Percentiles rank a stretch among this genome's conserved stretches.
Conservation (phyloP, 208 protist genomes). For the Trypanosoma platydactyli region DNA sequence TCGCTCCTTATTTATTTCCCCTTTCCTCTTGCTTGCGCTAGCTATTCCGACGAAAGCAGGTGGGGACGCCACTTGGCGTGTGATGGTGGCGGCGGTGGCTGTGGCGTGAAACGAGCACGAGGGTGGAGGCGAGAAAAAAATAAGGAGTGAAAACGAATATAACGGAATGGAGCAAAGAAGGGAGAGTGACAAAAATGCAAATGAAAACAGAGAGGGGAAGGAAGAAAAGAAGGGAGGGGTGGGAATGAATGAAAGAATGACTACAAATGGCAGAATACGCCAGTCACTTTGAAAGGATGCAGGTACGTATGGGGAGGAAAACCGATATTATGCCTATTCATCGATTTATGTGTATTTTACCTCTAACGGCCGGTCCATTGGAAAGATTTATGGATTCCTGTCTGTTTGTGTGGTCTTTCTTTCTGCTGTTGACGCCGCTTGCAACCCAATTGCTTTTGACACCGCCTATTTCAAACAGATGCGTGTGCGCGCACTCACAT, state of each 20-base stretch:
- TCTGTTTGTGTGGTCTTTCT: background rate
- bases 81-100: background rate
- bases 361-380: too few relatives aligned
- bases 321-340: too few relatives aligned
- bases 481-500: too few relatives aligned
- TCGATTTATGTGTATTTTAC: too few relatives aligned
- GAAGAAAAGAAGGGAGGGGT: conserved; percentile 2
- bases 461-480: too few relatives aligned
- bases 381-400: conserved; percentile 2
- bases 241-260: background rate
- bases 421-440: background rate
- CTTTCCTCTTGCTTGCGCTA: too few relatives aligned
- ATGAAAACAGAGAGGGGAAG: background rate
- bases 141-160: conserved; percentile 1
- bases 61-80: background rate
- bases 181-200: too few relatives aligned
- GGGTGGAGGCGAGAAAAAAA: conserved; percentile 6
- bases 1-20: conserved; percentile 7
- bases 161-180: background rate
- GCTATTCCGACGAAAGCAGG: too few relatives aligned
- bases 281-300: too few relatives aligned
- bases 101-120: background rate
- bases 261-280: background rate
- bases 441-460: too few relatives aligned
- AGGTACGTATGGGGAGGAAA: too few relatives aligned